Percentiles rank a stretch among this genome's conserved stretches.
Conservation (phyloP, 148 eudicot genomes). For the Rhododendron mucronatum region DNA sequence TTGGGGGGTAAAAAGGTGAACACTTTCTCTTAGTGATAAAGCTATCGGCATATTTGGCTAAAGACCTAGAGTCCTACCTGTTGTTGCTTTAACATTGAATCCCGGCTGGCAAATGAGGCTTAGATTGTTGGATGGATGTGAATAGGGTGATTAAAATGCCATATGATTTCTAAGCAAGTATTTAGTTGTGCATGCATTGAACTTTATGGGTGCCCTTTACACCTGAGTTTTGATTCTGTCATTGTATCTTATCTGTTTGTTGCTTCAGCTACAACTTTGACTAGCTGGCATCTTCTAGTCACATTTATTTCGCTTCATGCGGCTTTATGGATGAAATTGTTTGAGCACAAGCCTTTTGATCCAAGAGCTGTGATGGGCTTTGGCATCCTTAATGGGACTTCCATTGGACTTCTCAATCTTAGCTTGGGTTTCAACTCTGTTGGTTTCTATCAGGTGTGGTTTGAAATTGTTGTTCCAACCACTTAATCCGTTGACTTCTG, state of each 20-base stretch:
- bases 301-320: conserved; percentile 65
- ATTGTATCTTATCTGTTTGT: not conserved
- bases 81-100: not conserved
- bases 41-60: not conserved
- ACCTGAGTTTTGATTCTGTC: not conserved
- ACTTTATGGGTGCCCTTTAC: not conserved
- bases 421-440: conserved; percentile 96
- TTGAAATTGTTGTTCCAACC: conserved; percentile 1
- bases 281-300: conserved; percentile 85
- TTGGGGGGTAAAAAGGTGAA: not conserved
- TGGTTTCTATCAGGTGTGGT: conserved; percentile 87
- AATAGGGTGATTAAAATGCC: not conserved
- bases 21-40: not conserved
- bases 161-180: not conserved
- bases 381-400: conserved; percentile 83
- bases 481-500: not conserved
- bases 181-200: not conserved
- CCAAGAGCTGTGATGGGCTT: conserved; percentile 82
- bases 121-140: not conserved
- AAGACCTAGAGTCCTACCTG: not conserved
- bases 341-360: conserved; percentile 70
- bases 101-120: not conserved
- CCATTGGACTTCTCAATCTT: conserved; percentile 90
- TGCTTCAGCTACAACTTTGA: conserved; percentile 80
- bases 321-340: conserved; percentile 65